Evolutionary conservation across 768 basidiomycete genomes (phyloP).

Genomic region (Mycena rebaudengoi): DNA sequence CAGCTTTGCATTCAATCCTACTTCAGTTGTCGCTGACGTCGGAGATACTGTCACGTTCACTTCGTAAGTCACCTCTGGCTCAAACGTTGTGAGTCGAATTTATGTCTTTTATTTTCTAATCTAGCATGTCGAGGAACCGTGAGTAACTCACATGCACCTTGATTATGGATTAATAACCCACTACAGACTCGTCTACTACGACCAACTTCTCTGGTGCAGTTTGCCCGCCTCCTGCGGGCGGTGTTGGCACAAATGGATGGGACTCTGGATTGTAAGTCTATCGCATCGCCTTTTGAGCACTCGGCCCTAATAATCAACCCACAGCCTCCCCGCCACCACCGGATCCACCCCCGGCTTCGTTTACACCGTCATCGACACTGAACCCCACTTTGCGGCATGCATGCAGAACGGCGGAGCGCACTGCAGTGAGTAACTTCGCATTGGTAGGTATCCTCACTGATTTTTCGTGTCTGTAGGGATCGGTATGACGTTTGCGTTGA

Average conservation of each 20-base stretch:
- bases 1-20: slow-evolving; percentile 16
- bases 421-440: slow-evolving; percentile 12
- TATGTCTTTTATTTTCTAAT: too few species aligned
- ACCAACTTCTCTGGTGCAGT: slow-evolving; percentile 22
- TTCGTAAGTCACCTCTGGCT: background rate
- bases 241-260: slow-evolving; percentile 16
- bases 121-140: slow-evolving; percentile 24
- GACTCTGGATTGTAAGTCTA: slow-evolving; percentile 29
- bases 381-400: slow-evolving; percentile 26
- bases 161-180: background rate
- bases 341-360: slow-evolving; percentile 11
- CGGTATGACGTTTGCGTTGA: slow-evolving; percentile 27
- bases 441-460: background rate
- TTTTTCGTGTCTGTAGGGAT: background rate
- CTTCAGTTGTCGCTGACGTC: slow-evolving; percentile 10
- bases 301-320: too few species aligned
- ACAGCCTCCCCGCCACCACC: slow-evolving; percentile 13
- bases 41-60: slow-evolving; percentile 27
- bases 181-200: slow-evolving; percentile 24
- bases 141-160: background rate
- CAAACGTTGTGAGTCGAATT: too few species aligned
- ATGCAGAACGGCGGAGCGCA: slow-evolving; percentile 25
- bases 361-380: slow-evolving; percentile 17
- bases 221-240: slow-evolving; percentile 30
- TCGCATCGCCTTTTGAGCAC: background rate